Conservation (phyloP, 768 basidiomycete species). For the Mycena galericulata region DNA sequence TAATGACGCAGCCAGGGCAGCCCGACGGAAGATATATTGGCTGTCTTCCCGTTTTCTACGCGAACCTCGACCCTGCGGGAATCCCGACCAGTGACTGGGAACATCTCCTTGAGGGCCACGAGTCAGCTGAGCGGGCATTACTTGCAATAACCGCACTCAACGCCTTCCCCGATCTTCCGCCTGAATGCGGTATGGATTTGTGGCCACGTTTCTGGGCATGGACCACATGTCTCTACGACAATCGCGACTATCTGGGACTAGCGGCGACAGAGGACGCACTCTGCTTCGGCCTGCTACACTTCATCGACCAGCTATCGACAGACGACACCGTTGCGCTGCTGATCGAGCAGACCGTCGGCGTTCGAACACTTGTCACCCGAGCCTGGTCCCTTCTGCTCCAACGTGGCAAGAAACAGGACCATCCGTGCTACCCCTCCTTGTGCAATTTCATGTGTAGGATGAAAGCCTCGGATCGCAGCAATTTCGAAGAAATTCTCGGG, state of each 20-base stretch:
- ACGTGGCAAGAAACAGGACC: too few relatives aligned
- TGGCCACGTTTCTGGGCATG: slow-evolving; percentile 3
- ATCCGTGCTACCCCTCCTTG: neutral
- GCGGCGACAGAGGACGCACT: neutral
- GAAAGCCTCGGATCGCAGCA: neutral
- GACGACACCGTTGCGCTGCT: neutral
- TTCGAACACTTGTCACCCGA: neutral
- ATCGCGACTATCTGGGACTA: neutral
- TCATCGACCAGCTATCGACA: neutral
- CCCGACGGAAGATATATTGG: too few relatives aligned
- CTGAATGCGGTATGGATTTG: neutral
- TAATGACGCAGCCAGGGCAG: too few relatives aligned
- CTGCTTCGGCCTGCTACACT: neutral
- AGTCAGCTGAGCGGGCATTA: neutral
- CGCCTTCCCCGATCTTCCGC: neutral
- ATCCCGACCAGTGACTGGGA: slow-evolving; percentile 4
- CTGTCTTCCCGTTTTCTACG: slow-evolving; percentile 5
- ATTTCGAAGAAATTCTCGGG: neutral
- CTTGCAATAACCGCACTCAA: neutral
- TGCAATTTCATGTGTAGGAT: neutral
- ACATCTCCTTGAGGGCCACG: neutral
- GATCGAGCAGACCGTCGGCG: neutral
- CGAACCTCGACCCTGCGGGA: neutral
- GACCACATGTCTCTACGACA: neutral
- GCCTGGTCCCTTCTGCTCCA: neutral